phyloP scores from a whole-genome alignment of 2,329 filamentous ascomycete genomes.

The Diaporthe citri region DNA sequence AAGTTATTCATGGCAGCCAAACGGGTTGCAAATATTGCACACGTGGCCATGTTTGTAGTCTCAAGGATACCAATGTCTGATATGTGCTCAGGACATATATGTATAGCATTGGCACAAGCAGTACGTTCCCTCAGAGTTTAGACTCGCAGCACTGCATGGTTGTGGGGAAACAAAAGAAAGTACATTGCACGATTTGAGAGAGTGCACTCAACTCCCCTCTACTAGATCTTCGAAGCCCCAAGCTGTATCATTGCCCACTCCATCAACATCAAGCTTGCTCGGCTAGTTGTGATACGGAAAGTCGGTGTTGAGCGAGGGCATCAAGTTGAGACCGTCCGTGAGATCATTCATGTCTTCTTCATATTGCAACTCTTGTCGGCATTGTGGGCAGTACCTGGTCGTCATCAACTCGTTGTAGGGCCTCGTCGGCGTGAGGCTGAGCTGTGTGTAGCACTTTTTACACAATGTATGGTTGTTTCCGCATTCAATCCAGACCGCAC shows the following conservation, averaged over 20 bases:
- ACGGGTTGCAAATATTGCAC: background rate
- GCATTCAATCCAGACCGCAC: background rate
- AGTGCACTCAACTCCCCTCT: no score
- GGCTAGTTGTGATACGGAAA: background rate
- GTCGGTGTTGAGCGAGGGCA: background rate
- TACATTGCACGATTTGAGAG: background rate
- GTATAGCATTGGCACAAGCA: background rate
- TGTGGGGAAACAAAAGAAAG: background rate
- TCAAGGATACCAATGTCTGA: background rate
- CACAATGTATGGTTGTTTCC: background rate
- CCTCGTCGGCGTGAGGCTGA: background rate
- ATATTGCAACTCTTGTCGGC: background rate
- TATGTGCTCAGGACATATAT: background rate
- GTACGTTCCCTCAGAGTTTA: no score
- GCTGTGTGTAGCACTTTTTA: background rate
- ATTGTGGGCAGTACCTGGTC: background rate
- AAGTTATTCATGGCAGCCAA: background rate
- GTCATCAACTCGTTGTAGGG: background rate
- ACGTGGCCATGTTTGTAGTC: background rate
- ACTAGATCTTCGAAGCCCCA: background rate
- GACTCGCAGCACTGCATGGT: no score
- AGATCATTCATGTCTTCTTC: fast-evolving
- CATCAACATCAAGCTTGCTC: no score
- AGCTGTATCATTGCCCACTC: background rate
- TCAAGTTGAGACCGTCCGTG: background rate